phyloP scores from a whole-genome alignment of 2,329 filamentous ascomycete species.

The Massarina eburnea region DNA sequence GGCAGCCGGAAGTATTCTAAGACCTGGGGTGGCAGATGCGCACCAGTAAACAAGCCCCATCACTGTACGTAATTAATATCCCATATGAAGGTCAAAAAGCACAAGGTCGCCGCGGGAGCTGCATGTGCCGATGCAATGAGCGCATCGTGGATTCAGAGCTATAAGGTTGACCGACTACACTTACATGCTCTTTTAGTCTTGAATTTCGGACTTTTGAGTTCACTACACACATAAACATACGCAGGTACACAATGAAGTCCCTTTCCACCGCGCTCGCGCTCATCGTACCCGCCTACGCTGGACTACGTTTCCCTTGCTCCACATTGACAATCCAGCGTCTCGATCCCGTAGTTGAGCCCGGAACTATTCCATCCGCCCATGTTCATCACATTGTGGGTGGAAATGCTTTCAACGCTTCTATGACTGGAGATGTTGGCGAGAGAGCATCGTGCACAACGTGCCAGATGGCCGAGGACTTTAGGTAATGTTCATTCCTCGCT shows the following conservation, averaged over 20 bases:
- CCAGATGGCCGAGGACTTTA: constrained; percentile 26
- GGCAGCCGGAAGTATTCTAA: neutral
- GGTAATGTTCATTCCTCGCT: neutral
- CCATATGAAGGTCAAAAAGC: neutral
- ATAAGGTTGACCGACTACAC: neutral
- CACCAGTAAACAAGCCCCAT: neutral
- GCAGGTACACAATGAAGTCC: constrained; percentile 19
- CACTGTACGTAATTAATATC: neutral
- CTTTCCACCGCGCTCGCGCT: constrained; percentile 22
- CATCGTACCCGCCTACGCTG: constrained; percentile 21
- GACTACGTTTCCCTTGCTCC: constrained; percentile 31
- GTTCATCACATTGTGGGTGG: constrained; percentile 33
- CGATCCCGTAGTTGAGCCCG: constrained; percentile 27
- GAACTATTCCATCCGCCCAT: constrained; percentile 21
- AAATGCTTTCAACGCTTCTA: constrained; percentile 29
- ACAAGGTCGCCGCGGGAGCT: neutral
- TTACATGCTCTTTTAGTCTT: neutral
- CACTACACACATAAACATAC: neutral
- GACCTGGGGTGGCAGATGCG: neutral
- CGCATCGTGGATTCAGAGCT: neutral
- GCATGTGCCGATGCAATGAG: neutral
- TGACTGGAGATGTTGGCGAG: constrained; percentile 24
- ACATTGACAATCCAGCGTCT: constrained; percentile 29
- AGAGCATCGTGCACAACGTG: constrained; percentile 30
- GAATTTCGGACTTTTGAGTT: too few species aligned